Percentiles rank a stretch among this genome's conserved stretches.
phyloP scores from a whole-genome alignment of 2,329 filamentous ascomycete genomes.

The Conoideocrella luteorostrata region DNA sequence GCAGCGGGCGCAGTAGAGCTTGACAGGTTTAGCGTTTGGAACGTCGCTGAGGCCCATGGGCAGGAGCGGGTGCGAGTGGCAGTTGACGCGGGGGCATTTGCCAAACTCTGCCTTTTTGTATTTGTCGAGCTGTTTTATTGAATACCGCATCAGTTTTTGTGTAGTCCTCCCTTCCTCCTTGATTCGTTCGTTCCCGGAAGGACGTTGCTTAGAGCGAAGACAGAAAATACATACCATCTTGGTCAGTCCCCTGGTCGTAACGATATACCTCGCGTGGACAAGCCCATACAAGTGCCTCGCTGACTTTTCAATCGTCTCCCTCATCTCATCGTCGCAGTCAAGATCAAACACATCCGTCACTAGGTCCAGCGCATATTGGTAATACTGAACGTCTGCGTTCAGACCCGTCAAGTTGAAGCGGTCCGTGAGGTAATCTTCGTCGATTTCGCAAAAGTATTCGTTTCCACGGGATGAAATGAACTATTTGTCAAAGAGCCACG shows the following conservation, averaged over 20 bases:
- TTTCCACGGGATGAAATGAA: conserved; percentile 97
- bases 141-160: neutral
- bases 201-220: neutral
- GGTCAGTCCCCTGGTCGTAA: conserved; percentile 84
- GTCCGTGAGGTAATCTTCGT: conserved; percentile 97
- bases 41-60: conserved; percentile 93
- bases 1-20: conserved; percentile 94
- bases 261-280: conserved; percentile 93
- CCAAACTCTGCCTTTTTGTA: conserved; percentile 98
- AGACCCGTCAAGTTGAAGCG: conserved; percentile 96
- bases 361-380: conserved; percentile 95
- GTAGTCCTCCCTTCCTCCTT: too few species aligned
- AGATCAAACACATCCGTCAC: conserved; percentile 98
- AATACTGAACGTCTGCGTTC: conserved; percentile 96
- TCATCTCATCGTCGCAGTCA: conserved; percentile 97
- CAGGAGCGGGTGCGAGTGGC: conserved; percentile 84
- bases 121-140: conserved; percentile 73
- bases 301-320: conserved; percentile 96
- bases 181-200: too few species aligned
- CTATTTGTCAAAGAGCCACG: too few species aligned
- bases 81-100: conserved; percentile 95
- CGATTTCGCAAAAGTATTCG: conserved; percentile 99
- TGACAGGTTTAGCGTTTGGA: conserved; percentile 81
- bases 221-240: conserved; percentile 71
- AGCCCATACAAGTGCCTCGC: conserved; percentile 92